A percentile compares a stretch with the other conserved stretches of the same genome.
These are phyloP conservation scores for Sinapis alba DNA, from an alignment of 441 rosid species.

Conservation along the genomic window DNA sequence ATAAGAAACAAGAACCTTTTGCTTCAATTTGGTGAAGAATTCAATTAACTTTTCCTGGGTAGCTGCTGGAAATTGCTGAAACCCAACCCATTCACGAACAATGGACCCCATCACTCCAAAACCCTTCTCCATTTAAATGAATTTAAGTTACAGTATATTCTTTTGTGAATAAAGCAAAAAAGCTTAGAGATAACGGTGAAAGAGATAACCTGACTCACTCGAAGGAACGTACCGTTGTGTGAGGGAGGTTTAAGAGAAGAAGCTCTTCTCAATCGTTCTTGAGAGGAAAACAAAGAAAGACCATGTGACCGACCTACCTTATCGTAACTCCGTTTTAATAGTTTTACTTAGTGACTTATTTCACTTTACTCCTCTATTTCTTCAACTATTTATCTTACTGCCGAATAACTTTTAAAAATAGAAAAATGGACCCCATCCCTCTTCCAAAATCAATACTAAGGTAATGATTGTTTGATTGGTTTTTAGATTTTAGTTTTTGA, in stretches of 20 bases:
- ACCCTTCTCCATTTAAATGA: not conserved
- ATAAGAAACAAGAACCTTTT: conserved; percentile 61
- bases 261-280: not conserved
- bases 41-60: conserved; percentile 76
- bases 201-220: not conserved
- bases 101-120: conserved; percentile 40
- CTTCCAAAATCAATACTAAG: no score
- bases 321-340: no score
- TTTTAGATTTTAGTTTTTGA: no score
- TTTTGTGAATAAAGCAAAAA: not conserved
- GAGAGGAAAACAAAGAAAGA: not conserved
- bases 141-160: not conserved
- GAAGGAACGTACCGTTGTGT: conserved; percentile 8
- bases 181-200: not conserved
- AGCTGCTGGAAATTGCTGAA: conserved; percentile 88
- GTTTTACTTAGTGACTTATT: no score
- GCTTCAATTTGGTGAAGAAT: conserved; percentile 75
- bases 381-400: no score
- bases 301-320: no score
- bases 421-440: no score
- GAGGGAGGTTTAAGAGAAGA: conserved; percentile 1
- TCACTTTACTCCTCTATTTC: no score
- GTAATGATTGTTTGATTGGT: no score
- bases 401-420: no score
- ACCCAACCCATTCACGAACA: conserved; percentile 86